A percentile compares a stretch with the other conserved stretches of the same genome.
Evolutionary conservation across 345 rosid species (phyloP).

Genomic region (Schrenkiella parvula): DNA sequence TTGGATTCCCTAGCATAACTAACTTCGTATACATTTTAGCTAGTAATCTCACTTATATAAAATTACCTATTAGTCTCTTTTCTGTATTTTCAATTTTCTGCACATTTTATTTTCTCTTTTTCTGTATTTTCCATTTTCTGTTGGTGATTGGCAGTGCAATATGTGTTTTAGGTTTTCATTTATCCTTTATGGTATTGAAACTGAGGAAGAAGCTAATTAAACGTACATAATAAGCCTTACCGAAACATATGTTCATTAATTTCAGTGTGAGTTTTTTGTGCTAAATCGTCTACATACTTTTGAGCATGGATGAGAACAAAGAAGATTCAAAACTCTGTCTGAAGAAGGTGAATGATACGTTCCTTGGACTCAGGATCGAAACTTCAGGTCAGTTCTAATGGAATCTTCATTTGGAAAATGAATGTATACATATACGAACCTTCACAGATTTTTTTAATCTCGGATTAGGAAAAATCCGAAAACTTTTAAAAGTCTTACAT

Average conservation of each 20-base stretch:
- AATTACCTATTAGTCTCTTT: background rate
- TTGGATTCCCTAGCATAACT: too few species aligned
- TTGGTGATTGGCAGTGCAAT: background rate
- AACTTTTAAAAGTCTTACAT: background rate
- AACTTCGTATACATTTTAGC: too few species aligned
- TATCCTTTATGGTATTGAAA: background rate
- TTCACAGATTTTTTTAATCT: background rate
- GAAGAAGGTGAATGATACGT: background rate
- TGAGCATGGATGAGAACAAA: background rate
- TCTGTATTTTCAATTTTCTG: background rate
- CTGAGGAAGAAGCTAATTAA: background rate
- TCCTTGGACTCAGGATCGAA: background rate
- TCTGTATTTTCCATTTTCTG: background rate
- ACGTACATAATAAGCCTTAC: background rate
- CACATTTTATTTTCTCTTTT: too few species aligned
- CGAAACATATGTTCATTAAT: background rate
- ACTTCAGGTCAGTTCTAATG: background rate
- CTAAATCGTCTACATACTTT: background rate
- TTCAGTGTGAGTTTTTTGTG: background rate
- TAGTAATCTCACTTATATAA: background rate
- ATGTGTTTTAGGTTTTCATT: background rate
- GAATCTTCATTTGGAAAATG: background rate
- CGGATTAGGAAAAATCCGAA: background rate
- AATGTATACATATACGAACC: background rate
- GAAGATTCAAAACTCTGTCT: background rate